A percentile compares a stretch with the other conserved stretches of the same genome.
Conservation (phyloP, 208 protist genomes). For the Trichomonas vaginalis region DNA sequence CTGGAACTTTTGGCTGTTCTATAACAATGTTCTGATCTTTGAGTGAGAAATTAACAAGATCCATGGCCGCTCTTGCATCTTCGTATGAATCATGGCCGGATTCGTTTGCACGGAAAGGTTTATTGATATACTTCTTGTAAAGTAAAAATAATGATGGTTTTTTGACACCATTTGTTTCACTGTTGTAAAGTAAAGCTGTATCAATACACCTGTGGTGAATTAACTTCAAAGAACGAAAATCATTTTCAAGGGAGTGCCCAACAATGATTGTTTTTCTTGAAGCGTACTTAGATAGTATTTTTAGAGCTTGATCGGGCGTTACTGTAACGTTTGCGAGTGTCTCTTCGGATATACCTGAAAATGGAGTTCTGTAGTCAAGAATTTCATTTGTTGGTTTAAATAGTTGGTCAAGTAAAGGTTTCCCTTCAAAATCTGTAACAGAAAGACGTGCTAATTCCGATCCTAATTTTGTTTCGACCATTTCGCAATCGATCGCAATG, state of each 20-base stretch:
- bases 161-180: neutral
- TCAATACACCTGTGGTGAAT: conserved; percentile 24
- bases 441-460: conserved; percentile 24
- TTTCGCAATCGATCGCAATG: conserved; percentile 32
- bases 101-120: neutral
- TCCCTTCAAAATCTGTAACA: neutral
- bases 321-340: neutral
- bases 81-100: neutral
- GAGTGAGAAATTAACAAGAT: neutral
- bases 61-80: neutral
- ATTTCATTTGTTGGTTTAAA: conserved; percentile 14
- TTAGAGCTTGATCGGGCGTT: neutral
- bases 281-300: neutral
- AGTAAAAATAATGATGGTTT: neutral
- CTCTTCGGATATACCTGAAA: conserved; percentile 33
- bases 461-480: conserved; percentile 23
- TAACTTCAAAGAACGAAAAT: conserved; percentile 24
- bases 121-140: neutral
- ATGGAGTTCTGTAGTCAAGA: conserved; percentile 26
- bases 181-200: conserved; percentile 26
- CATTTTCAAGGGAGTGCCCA: conserved; percentile 37
- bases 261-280: conserved; percentile 24
- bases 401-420: conserved; percentile 14
- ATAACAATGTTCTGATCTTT: neutral
- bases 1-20: neutral